phyloP scores from a whole-genome alignment of 495 filamentous ascomycete species.

The Friedmanniomyces simplex region DNA sequence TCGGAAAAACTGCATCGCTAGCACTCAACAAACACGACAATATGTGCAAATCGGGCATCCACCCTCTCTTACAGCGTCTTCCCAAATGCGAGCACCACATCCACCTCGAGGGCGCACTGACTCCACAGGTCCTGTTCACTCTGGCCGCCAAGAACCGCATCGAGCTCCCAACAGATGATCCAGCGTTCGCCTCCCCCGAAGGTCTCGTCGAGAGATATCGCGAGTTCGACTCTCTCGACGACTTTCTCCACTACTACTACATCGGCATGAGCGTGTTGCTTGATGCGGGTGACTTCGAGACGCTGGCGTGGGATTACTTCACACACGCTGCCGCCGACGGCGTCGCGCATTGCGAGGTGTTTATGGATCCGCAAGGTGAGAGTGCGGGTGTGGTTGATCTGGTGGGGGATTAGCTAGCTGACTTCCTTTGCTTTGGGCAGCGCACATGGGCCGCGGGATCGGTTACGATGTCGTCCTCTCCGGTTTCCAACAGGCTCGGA shows the following conservation, averaged over 20 bases:
- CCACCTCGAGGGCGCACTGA: slow-evolving; percentile 63
- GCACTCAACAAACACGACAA: neutral
- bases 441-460: slow-evolving; percentile 54
- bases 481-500: slow-evolving; percentile 49
- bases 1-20: neutral
- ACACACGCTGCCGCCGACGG: slow-evolving; percentile 50
- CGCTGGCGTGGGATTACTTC: slow-evolving; percentile 67
- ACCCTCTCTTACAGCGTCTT: slow-evolving; percentile 53
- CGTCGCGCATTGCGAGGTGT: slow-evolving; percentile 66
- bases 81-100: slow-evolving; percentile 73
- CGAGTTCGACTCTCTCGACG: slow-evolving; percentile 57
- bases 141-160: slow-evolving; percentile 56
- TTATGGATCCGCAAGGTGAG: slow-evolving; percentile 63
- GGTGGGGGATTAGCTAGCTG: neutral
- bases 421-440: slow-evolving; percentile 13
- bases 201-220: slow-evolving; percentile 53
- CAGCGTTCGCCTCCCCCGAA: neutral
- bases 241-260: slow-evolving; percentile 73
- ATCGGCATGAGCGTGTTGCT: slow-evolving; percentile 60
- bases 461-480: slow-evolving; percentile 47
- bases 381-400: neutral
- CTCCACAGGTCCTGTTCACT: slow-evolving; percentile 55
- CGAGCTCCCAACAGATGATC: slow-evolving; percentile 44
- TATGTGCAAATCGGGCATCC: slow-evolving; percentile 47
- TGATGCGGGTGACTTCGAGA: slow-evolving; percentile 53